A percentile compares a stretch with the other conserved stretches of the same genome.
Evolutionary conservation across 2,329 filamentous ascomycete species (phyloP).

Genomic region (Karstenula rhodostoma): DNA sequence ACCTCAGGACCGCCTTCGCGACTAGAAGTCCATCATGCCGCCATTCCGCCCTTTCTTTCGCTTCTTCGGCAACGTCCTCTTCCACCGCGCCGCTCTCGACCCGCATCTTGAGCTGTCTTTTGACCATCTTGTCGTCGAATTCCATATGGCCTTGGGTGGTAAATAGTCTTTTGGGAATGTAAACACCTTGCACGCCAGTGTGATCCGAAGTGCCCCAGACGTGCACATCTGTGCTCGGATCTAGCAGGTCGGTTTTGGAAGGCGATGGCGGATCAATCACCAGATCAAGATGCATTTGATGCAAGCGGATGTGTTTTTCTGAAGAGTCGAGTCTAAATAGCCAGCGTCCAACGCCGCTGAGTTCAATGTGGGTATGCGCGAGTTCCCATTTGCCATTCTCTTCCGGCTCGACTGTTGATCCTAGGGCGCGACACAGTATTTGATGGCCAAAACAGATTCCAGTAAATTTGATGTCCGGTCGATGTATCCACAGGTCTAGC

Average conservation of each 20-base stretch:
- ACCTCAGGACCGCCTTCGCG: constrained; percentile 40
- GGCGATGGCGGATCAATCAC: constrained; percentile 47
- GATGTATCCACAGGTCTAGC: constrained; percentile 58
- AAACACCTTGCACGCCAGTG: constrained; percentile 56
- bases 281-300: constrained; percentile 60
- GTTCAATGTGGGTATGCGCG: constrained; percentile 52
- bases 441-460: constrained; percentile 61
- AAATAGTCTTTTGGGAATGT: constrained; percentile 56
- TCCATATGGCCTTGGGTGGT: constrained; percentile 58
- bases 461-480: constrained; percentile 60
- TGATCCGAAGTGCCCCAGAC: constrained; percentile 59
- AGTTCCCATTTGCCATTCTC: constrained; percentile 57
- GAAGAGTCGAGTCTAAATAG: constrained; percentile 50
- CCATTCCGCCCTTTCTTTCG: constrained; percentile 40
- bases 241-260: constrained; percentile 29
- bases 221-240: constrained; percentile 54
- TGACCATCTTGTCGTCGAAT: constrained; percentile 57
- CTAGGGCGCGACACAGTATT: constrained; percentile 55
- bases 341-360: constrained; percentile 51
- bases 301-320: constrained; percentile 48
- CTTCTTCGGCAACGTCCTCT: constrained; percentile 48
- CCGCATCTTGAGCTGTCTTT: constrained; percentile 54
- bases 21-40: constrained; percentile 42
- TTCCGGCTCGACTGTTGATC: constrained; percentile 49
- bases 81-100: constrained; percentile 54